A percentile compares a stretch with the other conserved stretches of the same genome.
Conservation (phyloP, 2,329 filamentous ascomycete species). For the Beauveria sp. region DNA sequence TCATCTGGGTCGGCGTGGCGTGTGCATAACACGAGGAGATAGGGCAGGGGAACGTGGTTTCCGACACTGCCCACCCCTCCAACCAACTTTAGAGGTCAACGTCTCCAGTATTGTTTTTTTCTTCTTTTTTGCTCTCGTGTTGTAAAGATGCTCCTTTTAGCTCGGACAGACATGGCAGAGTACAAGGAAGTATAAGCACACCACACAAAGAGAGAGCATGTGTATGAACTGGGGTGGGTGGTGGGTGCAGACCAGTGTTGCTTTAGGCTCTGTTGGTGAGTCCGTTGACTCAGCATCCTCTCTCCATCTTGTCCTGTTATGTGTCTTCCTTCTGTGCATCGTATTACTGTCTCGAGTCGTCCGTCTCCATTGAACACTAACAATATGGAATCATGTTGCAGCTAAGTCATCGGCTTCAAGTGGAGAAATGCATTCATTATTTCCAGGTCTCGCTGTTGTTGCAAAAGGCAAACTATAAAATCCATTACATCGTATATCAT, state of each 20-base stretch:
- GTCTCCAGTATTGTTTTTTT: background rate
- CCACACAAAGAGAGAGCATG: no score
- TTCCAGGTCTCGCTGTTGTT: background rate
- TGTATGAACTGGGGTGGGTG: no score
- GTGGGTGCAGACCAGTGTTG: no score
- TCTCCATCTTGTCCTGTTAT: background rate
- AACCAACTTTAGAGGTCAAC: no score
- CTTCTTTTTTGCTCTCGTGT: no score
- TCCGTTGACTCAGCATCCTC: background rate
- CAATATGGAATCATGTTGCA: background rate
- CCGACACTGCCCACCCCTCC: no score
- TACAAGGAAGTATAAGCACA: no score
- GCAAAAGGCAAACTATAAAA: background rate
- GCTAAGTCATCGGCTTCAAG: background rate
- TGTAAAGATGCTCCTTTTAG: no score
- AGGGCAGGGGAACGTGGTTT: background rate
- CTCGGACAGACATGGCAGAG: no score
- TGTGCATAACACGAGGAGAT: background rate
- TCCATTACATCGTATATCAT: conserved; percentile 2
- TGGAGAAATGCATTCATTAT: background rate
- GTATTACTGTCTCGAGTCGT: background rate
- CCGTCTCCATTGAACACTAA: background rate
- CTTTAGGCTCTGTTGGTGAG: background rate
- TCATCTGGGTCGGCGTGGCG: background rate
- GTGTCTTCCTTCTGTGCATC: background rate